Conservation (phyloP, 805 yeast species). For the Pichia eremophila region DNA sequence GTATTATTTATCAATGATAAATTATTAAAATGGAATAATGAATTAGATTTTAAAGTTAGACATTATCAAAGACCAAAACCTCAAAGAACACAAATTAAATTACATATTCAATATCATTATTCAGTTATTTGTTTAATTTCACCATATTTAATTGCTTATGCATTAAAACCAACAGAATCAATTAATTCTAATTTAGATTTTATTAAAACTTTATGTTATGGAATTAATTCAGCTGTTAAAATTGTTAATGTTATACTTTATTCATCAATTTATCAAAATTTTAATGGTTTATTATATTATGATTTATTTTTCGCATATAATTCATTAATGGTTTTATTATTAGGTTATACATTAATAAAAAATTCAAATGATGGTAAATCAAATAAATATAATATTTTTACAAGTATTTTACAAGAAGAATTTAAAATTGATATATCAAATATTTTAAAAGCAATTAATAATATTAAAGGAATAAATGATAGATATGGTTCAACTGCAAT, state of each 20-base stretch:
- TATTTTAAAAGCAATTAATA: constrained; percentile 11
- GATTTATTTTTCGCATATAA: constrained; percentile 31
- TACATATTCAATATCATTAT: constrained; percentile 25
- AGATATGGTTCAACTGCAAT: constrained; percentile 14
- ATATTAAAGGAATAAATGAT: constrained; percentile 11
- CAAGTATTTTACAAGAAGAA: constrained; percentile 3
- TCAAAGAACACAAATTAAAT: constrained; percentile 24
- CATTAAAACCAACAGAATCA: constrained; percentile 17
- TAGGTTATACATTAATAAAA: constrained; percentile 23
- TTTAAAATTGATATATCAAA: constrained; percentile 6
- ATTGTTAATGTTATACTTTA: constrained; percentile 20
- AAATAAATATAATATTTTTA: constrained; percentile 5
- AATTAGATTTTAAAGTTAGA: constrained; percentile 12
- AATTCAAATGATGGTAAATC: constrained; percentile 1
- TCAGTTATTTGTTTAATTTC: constrained; percentile 24
- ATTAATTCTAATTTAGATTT: constrained; percentile 21
- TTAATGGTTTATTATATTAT: constrained; percentile 27
- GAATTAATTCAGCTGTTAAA: constrained; percentile 25
- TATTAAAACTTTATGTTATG: constrained; percentile 22
- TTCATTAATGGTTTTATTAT: constrained; percentile 26
- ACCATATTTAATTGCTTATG: constrained; percentile 27
- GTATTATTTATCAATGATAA: constrained; percentile 22
- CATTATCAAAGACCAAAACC: constrained; percentile 9
- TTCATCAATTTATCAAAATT: constrained; percentile 8
- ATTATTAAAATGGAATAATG: constrained; percentile 19